Percentiles rank a stretch among this genome's conserved stretches.
Evolutionary conservation across 306 rosid species (phyloP).

Genomic region (Sicyos baderoa): DNA sequence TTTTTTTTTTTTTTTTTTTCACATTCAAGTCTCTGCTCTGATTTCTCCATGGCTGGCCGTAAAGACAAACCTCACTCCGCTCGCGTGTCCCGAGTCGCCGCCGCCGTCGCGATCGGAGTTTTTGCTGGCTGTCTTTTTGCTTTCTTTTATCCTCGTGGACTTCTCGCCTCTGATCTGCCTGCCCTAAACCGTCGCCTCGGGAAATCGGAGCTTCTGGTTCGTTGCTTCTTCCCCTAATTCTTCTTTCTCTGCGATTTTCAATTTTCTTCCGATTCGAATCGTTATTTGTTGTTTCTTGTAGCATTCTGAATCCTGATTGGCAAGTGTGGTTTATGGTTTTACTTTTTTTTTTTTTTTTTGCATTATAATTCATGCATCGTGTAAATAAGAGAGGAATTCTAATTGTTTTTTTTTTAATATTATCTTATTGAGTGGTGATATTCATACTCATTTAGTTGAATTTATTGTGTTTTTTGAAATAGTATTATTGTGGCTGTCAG

Average conservation of each 20-base stretch:
- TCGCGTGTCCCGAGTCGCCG: constrained; percentile 39
- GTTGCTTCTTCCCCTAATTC: constrained; percentile 10
- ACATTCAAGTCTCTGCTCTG: not conserved
- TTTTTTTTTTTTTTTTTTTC: not conserved
- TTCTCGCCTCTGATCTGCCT: constrained; percentile 33
- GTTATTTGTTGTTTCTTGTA: not conserved
- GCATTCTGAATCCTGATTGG: not conserved
- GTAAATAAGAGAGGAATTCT: not conserved
- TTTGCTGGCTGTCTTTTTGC: constrained; percentile 56
- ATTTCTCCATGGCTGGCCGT: constrained; percentile 56
- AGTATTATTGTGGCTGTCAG: not conserved
- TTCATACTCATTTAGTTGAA: not conserved
- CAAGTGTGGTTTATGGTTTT: not conserved
- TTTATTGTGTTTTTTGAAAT: not conserved
- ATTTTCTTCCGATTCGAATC: not conserved
- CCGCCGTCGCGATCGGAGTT: constrained; percentile 48
- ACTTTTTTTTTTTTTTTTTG: too few relatives aligned
- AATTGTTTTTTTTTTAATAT: not conserved
- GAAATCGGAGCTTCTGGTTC: constrained; percentile 43
- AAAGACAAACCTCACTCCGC: constrained; percentile 49
- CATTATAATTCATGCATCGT: not conserved
- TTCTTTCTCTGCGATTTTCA: not conserved
- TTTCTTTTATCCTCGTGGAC: constrained; percentile 40
- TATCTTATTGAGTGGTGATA: not conserved
- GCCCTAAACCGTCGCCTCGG: constrained; percentile 32